Percentiles rank a stretch among this genome's conserved stretches.
Conservation (phyloP, 2,329 filamentous ascomycete species). For the Fusarium compactum region DNA sequence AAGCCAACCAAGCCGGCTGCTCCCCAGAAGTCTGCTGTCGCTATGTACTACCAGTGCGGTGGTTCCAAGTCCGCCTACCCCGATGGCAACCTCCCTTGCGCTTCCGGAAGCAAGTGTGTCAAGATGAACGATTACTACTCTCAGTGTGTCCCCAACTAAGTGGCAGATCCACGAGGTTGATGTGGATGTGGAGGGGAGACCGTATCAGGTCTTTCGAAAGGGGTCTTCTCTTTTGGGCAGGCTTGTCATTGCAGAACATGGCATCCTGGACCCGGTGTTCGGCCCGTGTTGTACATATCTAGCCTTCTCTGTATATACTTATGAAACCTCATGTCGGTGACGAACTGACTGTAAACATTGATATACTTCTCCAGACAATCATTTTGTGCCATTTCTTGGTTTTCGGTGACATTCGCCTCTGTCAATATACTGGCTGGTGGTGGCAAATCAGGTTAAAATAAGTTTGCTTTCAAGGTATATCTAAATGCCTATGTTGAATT, state of each 20-base stretch:
- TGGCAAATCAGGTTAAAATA: neutral
- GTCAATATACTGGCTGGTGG: neutral
- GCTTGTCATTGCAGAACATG: constrained; percentile 26
- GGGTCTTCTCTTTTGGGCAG: constrained; percentile 13
- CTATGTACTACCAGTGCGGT: constrained; percentile 40
- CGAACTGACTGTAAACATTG: constrained; percentile 20
- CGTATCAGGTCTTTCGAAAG: neutral
- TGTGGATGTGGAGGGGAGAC: neutral
- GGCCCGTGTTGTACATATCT: constrained; percentile 32
- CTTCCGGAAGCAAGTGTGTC: constrained; percentile 41
- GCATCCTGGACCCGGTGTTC: constrained; percentile 31
- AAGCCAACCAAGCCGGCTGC: constrained; percentile 21
- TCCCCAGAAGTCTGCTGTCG: constrained; percentile 26
- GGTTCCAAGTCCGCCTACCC: constrained; percentile 41
- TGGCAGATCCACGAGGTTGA: constrained; percentile 11
- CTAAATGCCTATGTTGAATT: neutral
- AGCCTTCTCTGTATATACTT: constrained; percentile 43
- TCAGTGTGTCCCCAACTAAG: constrained; percentile 44
- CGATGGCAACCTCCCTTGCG: constrained; percentile 40
- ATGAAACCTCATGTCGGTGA: constrained; percentile 20
- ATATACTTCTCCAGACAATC: constrained; percentile 21
- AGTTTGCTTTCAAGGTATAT: neutral
- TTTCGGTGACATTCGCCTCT: neutral
- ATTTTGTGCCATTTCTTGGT: neutral
- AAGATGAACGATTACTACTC: constrained; percentile 45